Evolutionary conservation across 1,284 basidiomycete genomes (phyloP).

Genomic region (Tylopilus orsonianus): DNA sequence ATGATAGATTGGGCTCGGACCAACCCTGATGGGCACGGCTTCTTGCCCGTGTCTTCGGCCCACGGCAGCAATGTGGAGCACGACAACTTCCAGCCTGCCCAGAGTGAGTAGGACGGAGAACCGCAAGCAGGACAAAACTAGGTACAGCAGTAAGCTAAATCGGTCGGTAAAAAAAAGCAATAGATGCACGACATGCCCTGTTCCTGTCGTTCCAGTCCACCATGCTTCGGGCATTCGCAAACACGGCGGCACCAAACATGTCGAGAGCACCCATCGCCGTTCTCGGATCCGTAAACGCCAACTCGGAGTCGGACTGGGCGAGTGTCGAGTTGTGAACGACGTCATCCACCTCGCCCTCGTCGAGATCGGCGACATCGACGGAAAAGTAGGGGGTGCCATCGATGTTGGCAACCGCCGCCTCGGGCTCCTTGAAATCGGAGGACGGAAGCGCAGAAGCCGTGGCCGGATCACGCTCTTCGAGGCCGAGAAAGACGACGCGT

Average conservation of each 20-base stretch:
- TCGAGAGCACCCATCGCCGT: constrained; percentile 55
- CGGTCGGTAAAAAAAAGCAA: background rate
- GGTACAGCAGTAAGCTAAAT: constrained; percentile 5
- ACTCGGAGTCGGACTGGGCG: constrained; percentile 38
- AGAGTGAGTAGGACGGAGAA: constrained; percentile 78
- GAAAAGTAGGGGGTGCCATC: constrained; percentile 79
- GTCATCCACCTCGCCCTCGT: constrained; percentile 43
- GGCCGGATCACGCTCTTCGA: constrained; percentile 63
- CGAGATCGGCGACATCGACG: constrained; percentile 64
- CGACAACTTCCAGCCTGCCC: constrained; percentile 94
- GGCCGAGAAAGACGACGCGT: constrained; percentile 71
- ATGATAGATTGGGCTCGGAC: constrained; percentile 28
- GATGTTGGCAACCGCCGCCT: constrained; percentile 54
- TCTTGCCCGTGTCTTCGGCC: constrained; percentile 57
- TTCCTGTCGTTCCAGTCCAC: constrained; percentile 89
- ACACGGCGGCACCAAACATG: constrained; percentile 66
- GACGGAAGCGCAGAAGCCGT: constrained; percentile 54
- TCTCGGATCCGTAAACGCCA: constrained; percentile 72
- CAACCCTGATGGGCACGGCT: constrained; percentile 69
- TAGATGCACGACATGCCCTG: constrained; percentile 48
- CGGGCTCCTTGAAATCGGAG: constrained; percentile 56
- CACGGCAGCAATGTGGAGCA: constrained; percentile 77
- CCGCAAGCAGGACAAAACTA: constrained; percentile 92
- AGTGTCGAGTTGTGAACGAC: constrained; percentile 43
- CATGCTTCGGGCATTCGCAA: constrained; percentile 76